These are phyloP conservation scores for Aegilops longissima DNA, from an alignment of 176 grass and related monocot species.

Conservation along the genomic window DNA sequence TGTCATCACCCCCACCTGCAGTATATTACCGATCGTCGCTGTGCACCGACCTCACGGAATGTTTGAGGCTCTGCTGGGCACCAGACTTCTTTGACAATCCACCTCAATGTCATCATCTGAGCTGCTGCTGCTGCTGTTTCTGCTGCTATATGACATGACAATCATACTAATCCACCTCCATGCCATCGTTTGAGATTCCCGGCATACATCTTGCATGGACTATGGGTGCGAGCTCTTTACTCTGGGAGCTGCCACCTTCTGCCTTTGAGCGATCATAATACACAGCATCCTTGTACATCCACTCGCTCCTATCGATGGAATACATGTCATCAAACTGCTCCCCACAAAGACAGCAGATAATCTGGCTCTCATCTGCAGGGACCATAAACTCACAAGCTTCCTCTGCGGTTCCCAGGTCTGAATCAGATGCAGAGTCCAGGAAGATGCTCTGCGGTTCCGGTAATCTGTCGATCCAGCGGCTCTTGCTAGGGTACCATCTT, in stretches of 20 bases:
- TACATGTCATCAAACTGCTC: constrained; percentile 88
- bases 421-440: constrained; percentile 41
- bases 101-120: constrained; percentile 7
- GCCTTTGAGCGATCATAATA: constrained; percentile 50
- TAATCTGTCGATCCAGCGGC: constrained; percentile 46
- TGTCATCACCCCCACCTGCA: constrained; percentile 6
- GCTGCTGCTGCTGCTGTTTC: not conserved
- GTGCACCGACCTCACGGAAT: not conserved
- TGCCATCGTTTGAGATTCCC: constrained; percentile 19
- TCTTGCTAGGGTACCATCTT: constrained; percentile 70
- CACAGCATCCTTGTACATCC: constrained; percentile 85
- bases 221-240: constrained; percentile 26
- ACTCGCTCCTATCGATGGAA: constrained; percentile 58
- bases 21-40: not conserved
- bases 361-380: constrained; percentile 87
- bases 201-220: constrained; percentile 52
- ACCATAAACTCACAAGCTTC: constrained; percentile 68
- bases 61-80: not conserved
- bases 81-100: not conserved
- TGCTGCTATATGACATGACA: constrained; percentile 7
- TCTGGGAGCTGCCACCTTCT: constrained; percentile 23
- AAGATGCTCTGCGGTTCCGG: constrained; percentile 30
- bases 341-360: constrained; percentile 83
- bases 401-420: constrained; percentile 44
- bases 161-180: constrained; percentile 41